phyloP scores from a whole-genome alignment of 1,284 basidiomycete species.

The Sanguinoderma infundibulare region DNA sequence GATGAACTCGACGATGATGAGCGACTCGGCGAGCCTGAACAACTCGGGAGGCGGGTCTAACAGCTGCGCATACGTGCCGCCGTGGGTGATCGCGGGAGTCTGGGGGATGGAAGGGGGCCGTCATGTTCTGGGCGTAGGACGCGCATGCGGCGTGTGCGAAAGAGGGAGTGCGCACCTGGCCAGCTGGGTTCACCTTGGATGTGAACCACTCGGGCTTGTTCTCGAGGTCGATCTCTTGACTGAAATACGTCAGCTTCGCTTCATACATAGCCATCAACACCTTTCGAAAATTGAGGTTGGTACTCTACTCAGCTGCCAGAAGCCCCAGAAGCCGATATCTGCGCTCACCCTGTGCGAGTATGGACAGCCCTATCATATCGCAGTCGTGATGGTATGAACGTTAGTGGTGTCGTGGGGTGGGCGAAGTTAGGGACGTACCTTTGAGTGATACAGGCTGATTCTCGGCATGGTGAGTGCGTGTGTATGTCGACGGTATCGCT shows the following conservation, averaged over 20 bases:
- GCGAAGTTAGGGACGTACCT: constrained; percentile 12
- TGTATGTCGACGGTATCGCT: not conserved
- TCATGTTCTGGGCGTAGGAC: not conserved
- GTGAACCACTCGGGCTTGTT: constrained; percentile 46
- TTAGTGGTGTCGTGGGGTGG: too few species aligned
- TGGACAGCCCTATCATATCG: not conserved
- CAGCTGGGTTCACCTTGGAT: constrained; percentile 44
- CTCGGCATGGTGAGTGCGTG: constrained; percentile 18
- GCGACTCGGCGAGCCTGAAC: constrained; percentile 62
- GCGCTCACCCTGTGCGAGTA: not conserved
- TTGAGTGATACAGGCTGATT: constrained; percentile 28
- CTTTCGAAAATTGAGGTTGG: not conserved
- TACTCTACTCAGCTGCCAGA: too few species aligned
- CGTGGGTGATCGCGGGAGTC: constrained; percentile 60
- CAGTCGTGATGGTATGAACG: too few species aligned
- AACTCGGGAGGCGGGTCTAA: constrained; percentile 61
- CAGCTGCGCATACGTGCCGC: constrained; percentile 53
- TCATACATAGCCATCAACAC: constrained; percentile 23
- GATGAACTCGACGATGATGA: constrained; percentile 64
- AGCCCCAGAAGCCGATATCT: too few species aligned
- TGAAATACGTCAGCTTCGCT: constrained; percentile 27
- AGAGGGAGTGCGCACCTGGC: constrained; percentile 35
- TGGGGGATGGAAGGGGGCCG: not conserved
- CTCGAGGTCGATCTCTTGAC: constrained; percentile 30
- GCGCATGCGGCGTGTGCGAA: not conserved